phyloP scores from a whole-genome alignment of 2,329 filamentous ascomycete species.

The Aspergillus sergii region DNA sequence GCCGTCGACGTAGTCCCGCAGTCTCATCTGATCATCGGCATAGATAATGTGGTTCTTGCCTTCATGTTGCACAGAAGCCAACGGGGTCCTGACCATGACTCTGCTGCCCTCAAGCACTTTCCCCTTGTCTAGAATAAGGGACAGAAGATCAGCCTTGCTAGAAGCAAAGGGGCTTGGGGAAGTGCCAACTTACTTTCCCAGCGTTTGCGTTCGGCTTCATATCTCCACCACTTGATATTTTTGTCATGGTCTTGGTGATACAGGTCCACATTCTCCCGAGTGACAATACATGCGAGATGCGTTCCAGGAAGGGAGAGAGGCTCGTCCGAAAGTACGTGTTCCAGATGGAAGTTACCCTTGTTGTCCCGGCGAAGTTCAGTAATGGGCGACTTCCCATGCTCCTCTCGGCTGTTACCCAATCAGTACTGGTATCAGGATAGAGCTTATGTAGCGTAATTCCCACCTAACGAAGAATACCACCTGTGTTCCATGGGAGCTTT shows the following conservation, averaged over 20 bases:
- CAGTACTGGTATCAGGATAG: too few species aligned
- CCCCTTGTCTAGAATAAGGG: background rate
- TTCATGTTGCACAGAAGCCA: background rate
- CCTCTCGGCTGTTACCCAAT: background rate
- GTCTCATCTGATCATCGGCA: background rate
- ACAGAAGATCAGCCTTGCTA: background rate
- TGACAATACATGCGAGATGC: background rate
- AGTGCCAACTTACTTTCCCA: background rate
- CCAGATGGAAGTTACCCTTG: background rate
- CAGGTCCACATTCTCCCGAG: background rate
- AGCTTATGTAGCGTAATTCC: background rate
- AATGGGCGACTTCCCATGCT: background rate
- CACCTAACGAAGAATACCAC: background rate
- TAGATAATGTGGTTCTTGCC: conserved; percentile 3
- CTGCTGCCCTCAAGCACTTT: background rate
- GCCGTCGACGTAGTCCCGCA: background rate
- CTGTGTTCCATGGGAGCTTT: background rate
- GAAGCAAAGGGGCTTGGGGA: background rate
- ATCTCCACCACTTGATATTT: background rate
- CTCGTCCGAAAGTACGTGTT: background rate
- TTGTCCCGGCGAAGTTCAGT: background rate
- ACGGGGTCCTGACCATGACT: background rate
- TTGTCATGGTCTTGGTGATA: conserved; percentile 3
- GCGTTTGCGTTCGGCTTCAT: background rate
- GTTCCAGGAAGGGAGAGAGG: background rate